Conservation (phyloP, 2,329 filamentous ascomycete genomes). For the Ascocoryne sarcoides region DNA sequence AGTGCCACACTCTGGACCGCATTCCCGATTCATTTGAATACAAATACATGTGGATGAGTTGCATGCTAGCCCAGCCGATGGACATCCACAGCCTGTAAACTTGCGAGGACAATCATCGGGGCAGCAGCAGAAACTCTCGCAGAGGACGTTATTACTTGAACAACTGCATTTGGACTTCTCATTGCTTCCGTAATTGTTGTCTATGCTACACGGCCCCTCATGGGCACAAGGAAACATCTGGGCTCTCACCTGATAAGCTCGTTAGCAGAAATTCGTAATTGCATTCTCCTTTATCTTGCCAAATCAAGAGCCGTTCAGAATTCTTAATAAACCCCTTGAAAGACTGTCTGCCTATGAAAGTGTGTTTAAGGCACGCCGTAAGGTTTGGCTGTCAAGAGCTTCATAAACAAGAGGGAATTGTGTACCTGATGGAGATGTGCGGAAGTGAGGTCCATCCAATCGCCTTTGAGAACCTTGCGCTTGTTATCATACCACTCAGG, state of each 20-base stretch:
- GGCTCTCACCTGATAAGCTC: slow-evolving; percentile 35
- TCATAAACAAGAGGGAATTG: slow-evolving; percentile 37
- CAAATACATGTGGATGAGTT: slow-evolving; percentile 59
- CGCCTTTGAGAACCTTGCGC: slow-evolving; percentile 14
- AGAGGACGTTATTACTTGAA: slow-evolving; percentile 51
- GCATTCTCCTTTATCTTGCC: too few species aligned
- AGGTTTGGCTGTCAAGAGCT: too few species aligned
- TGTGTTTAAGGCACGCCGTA: too few species aligned
- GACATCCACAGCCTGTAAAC: slow-evolving; percentile 60
- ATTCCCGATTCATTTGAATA: slow-evolving; percentile 64
- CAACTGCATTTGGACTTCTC: slow-evolving; percentile 51
- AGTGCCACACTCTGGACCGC: slow-evolving; percentile 63
- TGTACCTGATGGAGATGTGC: slow-evolving; percentile 27
- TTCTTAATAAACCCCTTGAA: too few species aligned
- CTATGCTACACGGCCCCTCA: slow-evolving; percentile 59
- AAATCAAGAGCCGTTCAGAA: too few species aligned
- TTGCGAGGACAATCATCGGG: slow-evolving; percentile 52
- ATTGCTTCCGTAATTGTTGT: background rate
- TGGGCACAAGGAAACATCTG: too few species aligned
- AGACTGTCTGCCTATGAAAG: too few species aligned
- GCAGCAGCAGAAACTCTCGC: slow-evolving; percentile 64
- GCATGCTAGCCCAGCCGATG: slow-evolving; percentile 50
- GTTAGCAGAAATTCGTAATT: slow-evolving; percentile 42
- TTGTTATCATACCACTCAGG: slow-evolving; percentile 26
- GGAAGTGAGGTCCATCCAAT: slow-evolving; percentile 19